Evolutionary conservation across 2,329 filamentous ascomycete genomes (phyloP), one percentile per base, ranked within the genome.

Genomic region (Fusarium sambucinum): DNA sequence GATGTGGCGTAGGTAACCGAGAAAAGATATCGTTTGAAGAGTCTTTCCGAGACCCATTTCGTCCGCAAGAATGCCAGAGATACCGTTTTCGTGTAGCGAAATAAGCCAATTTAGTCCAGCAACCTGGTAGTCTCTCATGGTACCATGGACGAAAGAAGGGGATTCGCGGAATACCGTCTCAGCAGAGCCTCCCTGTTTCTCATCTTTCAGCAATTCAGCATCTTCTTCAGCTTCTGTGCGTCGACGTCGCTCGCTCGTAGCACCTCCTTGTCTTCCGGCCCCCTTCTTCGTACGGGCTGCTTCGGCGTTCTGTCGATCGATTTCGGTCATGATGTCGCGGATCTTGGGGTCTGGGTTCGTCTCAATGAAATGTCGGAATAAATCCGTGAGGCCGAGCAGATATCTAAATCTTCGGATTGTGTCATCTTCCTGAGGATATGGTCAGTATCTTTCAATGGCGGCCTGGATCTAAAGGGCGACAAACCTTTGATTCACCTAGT

Each of bases 21-120:
- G 82, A 81, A 99, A 99, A 3, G 96, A 92, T 63, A 99, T 99
- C 1, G 96, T 99, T 80, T 99, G 96, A 29, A 99, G 81, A 1
- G 96, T 99, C 84, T 99, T 99, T 75, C 96, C 96, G 21, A 99
- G 85, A 80, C 96, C 96, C 96, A 99, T 99, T 82, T 99, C 96
- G 76, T 99, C 96, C 64, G 96, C 96, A 50, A 99, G 84, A 68
- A 99, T 99, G 72, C 96, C 96, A 21, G 95, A 98, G 71, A 99
- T 99, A 83, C 96, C 96, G 75, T 99, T 99, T 80, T 99, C 96
- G 75, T 99, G 96, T 8, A 99, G 86, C 14, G 94, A 98, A 72
- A 99, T 94, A 45, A 99, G 87, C 96, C 96, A 99, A 79, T 99
- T 99, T 71, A 99, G 85, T 70, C 96, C 96, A 33, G 93, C 92